Conservation (phyloP, 257 asterid genomes). For the Thymus mandschuricus region DNA sequence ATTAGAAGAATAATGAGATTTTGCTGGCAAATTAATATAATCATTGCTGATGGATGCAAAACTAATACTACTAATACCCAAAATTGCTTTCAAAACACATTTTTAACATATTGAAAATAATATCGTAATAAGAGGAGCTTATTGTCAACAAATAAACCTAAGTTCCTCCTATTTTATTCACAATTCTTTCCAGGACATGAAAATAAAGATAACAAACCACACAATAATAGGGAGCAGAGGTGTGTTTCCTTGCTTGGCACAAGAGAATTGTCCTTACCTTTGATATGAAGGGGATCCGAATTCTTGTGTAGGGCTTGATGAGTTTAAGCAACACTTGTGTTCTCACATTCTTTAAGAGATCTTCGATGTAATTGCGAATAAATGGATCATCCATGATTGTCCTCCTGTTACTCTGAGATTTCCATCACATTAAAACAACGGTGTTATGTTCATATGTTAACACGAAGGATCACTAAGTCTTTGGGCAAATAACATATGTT, state of each 20-base stretch:
- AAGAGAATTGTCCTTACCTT: slow-evolving; percentile 49
- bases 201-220: not conserved
- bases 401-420: slow-evolving; percentile 87
- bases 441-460: not conserved
- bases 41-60: not conserved
- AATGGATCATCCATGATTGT: slow-evolving; percentile 99
- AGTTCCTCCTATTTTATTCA: not conserved
- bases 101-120: not conserved
- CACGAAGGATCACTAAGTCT: slow-evolving; percentile 3
- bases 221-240: not conserved
- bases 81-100: not conserved
- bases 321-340: slow-evolving; percentile 98
- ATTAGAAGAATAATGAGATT: slow-evolving; percentile 2
- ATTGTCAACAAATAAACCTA: not conserved
- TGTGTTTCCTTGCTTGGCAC: slow-evolving; percentile 4
- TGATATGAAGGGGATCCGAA: slow-evolving; percentile 93
- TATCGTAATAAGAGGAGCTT: too few species aligned
- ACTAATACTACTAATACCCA: not conserved
- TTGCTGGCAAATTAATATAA: not conserved
- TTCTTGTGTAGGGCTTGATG: slow-evolving; percentile 96
- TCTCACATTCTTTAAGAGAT: slow-evolving; percentile 94
- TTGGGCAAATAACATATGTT: slow-evolving; percentile 19
- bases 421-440: slow-evolving; percentile 2
- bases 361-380: slow-evolving; percentile 95
- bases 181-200: not conserved